Evolutionary conservation across 169 alveolate species (phyloP), one percentile per base, ranked within the genome.

Genomic region (Cryptosporidium viatorum): DNA sequence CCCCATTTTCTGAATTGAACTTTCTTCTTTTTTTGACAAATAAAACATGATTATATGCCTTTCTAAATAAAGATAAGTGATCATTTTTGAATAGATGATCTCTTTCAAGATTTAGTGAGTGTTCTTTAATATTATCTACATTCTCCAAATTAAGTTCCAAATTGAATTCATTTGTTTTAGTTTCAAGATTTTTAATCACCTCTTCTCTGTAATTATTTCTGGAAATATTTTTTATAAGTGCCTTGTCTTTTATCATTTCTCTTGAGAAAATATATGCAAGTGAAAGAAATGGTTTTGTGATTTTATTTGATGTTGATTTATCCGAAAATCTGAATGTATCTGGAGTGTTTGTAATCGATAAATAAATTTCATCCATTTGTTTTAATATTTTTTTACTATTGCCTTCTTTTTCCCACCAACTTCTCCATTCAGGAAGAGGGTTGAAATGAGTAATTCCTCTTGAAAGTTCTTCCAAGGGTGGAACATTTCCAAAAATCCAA

Each of bases 1-100:
- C 89, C 3, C 89, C 89, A 80, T 80, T 80, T 52, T 80, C 89
- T 1, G 89, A 80, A 62, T 67, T 80, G 26, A 80, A 80, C 29
- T 80, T 80, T 39, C 89, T 60, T 41, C 48, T 59, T 62, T 62
- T 80, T 29, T 45, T 80, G 33, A 80, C 75, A 10, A 23, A 23
- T 23, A 41, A 21, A 43, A 80, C 75, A 41, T 80, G 89, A 29
- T 45, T 41, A 26, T 80, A 80, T 41, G 89, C 89, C 2, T 39
- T 62, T n/a, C 35, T 59, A 80, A 80, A 62, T 80, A 80, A 65
- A 41, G 37, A 43, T 3, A 80, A 26, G 29, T 33, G 62, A 48
- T 62, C 69, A 31, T 9, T 59, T 43, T 41, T 33, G 14, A 3
- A 2, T 23, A 1, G 12, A 21, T 75, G 35, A 39, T 43, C 70